Percentiles rank a stretch among this genome's conserved stretches.
Evolutionary conservation across 768 basidiomycete genomes (phyloP).

Genomic region (Leccinum disarticulatum): DNA sequence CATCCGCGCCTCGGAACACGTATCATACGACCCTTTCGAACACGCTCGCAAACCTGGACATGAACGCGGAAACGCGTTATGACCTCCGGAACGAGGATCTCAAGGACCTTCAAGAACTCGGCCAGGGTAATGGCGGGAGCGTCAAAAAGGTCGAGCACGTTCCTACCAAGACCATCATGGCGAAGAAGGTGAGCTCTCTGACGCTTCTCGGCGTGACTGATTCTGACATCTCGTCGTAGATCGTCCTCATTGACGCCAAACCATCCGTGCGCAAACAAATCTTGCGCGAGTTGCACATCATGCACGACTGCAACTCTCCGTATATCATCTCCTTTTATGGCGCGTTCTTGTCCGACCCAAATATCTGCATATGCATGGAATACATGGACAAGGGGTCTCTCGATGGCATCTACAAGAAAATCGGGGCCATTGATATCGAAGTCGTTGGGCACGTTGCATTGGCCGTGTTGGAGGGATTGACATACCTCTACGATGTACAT

Average conservation of each 20-base stretch:
- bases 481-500: constrained; percentile 96
- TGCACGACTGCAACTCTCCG: constrained; percentile 93
- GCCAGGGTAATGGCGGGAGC: constrained; percentile 95
- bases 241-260: constrained; percentile 95
- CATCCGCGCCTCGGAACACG: constrained; percentile 60
- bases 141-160: constrained; percentile 95
- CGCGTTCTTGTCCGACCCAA: constrained; percentile 94
- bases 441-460: constrained; percentile 93
- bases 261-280: constrained; percentile 97
- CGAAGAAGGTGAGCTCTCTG: constrained; percentile 78
- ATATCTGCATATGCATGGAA: constrained; percentile 99
- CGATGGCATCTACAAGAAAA: constrained; percentile 95
- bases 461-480: constrained; percentile 91
- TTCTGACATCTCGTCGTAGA: constrained; percentile 44
- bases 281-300: constrained; percentile 95
- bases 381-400: constrained; percentile 92
- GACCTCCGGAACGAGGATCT: constrained; percentile 89
- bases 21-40: constrained; percentile 80
- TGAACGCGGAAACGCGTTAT: constrained; percentile 82
- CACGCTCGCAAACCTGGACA: constrained; percentile 82
- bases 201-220: not conserved
- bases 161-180: constrained; percentile 92
- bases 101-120: constrained; percentile 86
- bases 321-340: constrained; percentile 98
- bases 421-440: constrained; percentile 90